These are phyloP conservation scores for Picochlorum costavermella DNA, from an alignment of 139 green algal species.

Conservation along the genomic window DNA sequence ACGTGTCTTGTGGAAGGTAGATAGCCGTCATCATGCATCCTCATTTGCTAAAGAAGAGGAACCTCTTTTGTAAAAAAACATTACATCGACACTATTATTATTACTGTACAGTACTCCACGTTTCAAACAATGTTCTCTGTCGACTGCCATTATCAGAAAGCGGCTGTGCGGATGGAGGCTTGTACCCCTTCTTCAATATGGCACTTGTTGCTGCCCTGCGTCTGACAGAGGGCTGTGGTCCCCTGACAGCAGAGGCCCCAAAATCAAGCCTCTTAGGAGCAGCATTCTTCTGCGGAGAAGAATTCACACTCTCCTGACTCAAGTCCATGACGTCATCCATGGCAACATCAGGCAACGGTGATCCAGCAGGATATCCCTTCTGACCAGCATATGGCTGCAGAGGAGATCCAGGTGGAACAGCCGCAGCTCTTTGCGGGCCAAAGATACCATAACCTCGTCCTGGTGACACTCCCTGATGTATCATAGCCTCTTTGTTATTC, in stretches of 20 bases:
- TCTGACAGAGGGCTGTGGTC: constrained; percentile 1
- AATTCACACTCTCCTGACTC: constrained; percentile 9
- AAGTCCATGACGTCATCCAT: constrained; percentile 2
- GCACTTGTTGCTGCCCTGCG: constrained; percentile 21
- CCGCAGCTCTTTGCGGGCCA: not conserved
- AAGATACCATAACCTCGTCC: constrained; percentile 12
- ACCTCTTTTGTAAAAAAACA: constrained; percentile 2
- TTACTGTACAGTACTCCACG: constrained; percentile 1
- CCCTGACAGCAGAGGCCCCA: not conserved
- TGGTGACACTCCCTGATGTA: not conserved
- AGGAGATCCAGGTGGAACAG: not conserved
- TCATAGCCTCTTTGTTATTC: not conserved
- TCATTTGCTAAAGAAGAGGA: too few relatives aligned
- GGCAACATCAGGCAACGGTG: not conserved
- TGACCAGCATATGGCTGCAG: constrained; percentile 23
- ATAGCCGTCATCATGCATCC: too few relatives aligned
- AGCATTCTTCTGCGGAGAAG: constrained; percentile 1
- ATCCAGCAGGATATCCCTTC: not conserved
- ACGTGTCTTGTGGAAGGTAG: constrained; percentile 28
- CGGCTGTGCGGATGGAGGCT: constrained; percentile 7
- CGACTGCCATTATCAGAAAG: not conserved
- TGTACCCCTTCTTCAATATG: constrained; percentile 11
- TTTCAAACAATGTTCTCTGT: constrained; percentile 10
- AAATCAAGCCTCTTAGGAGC: not conserved
- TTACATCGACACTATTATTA: not conserved